Percentiles rank a stretch among this genome's conserved stretches.
Evolutionary conservation across 1,284 basidiomycete genomes (phyloP).

Genomic region (Rhodotorula sp.): DNA sequence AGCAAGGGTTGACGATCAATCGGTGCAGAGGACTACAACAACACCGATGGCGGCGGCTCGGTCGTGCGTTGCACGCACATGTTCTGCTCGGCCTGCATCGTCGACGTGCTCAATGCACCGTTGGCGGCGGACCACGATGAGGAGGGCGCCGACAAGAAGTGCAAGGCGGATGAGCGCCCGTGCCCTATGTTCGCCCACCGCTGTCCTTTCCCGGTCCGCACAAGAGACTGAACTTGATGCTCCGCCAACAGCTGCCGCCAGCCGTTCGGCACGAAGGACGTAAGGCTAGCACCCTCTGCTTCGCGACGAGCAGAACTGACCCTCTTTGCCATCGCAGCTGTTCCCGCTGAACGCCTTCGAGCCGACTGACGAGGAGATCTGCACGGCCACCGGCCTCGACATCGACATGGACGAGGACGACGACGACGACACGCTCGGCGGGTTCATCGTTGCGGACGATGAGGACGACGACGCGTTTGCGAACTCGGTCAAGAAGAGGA

Average conservation of each 20-base stretch:
- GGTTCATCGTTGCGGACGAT: constrained; percentile 29
- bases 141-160: constrained; percentile 13
- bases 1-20: background rate
- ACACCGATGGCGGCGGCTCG: constrained; percentile 8
- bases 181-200: constrained; percentile 19
- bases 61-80: constrained; percentile 29
- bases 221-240: background rate
- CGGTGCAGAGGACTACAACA: background rate
- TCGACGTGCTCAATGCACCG: constrained; percentile 9
- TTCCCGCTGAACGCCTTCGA: constrained; percentile 38
- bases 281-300: background rate
- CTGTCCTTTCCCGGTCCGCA: background rate
- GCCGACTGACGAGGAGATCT: constrained; percentile 38
- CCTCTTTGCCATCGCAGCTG: background rate
- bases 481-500: constrained; percentile 63
- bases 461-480: constrained; percentile 26
- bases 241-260: constrained; percentile 21
- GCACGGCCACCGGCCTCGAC: constrained; percentile 57
- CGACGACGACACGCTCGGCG: constrained; percentile 24
- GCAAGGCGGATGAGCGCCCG: constrained; percentile 33
- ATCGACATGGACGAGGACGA: constrained; percentile 27
- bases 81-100: constrained; percentile 28
- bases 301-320: background rate
- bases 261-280: constrained; percentile 27
- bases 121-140: constrained; percentile 18